Evolutionary conservation across 2,329 filamentous ascomycete genomes (phyloP).

Genomic region (Phyllosticta ampelicida): DNA sequence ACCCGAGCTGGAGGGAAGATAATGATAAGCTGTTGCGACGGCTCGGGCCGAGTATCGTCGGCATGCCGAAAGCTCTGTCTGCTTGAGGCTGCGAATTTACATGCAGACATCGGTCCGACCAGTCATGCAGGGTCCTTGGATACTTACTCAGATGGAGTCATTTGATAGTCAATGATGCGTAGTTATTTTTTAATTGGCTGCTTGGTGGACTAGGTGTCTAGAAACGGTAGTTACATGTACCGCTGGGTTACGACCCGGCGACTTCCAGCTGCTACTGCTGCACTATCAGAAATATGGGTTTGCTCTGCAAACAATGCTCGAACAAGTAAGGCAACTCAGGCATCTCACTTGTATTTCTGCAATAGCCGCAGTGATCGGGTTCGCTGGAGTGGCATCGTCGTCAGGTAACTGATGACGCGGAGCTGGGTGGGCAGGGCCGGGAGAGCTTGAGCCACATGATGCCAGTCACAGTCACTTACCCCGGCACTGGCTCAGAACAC

Average conservation of each 20-base stretch:
- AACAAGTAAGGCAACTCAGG: no score
- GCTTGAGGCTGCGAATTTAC: background rate
- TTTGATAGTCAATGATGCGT: no score
- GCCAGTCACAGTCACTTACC: background rate
- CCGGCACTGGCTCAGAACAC: constrained; percentile 5
- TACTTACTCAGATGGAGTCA: background rate
- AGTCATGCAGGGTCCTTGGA: background rate
- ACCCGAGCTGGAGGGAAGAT: constrained; percentile 16
- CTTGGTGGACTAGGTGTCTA: no score
- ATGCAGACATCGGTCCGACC: background rate
- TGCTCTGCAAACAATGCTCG: no score
- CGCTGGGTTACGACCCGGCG: no score
- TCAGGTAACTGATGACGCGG: background rate
- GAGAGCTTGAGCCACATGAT: constrained; percentile 11
- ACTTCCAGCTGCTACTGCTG: no score
- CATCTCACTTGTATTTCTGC: no score
- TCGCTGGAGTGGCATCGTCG: background rate
- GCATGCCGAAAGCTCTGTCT: background rate
- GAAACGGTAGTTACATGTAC: no score
- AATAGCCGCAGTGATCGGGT: no score
- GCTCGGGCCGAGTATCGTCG: background rate
- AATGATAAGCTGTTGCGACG: background rate
- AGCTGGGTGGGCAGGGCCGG: background rate
- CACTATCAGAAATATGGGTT: no score
- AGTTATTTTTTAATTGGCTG: no score